Evolutionary conservation across 768 basidiomycete genomes (phyloP), one percentile per base, ranked within the genome.

Genomic region (Psilocybe cubensis): DNA sequence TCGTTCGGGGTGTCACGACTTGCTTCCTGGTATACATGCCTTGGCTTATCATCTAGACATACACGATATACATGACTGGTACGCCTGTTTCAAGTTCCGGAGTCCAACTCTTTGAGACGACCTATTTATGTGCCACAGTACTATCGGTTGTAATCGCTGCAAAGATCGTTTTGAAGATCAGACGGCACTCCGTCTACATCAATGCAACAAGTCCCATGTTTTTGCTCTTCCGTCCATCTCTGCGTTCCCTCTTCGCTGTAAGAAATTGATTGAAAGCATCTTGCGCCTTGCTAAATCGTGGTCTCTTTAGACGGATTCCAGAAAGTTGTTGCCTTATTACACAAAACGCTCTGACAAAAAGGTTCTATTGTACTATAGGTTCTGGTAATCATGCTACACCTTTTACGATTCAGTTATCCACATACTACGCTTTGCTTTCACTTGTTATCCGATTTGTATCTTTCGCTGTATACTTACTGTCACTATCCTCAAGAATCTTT

Each of bases 1-100:
- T 23, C 76, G 81, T 33, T 65, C 72, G 29, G 80, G 75, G 27
- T 85, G 84, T 64, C 63, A 64, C 12, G 76, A 83, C 67, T 70
- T 74, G 7, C 63, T 85, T 20, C 66, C 69, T 4, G 70, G 72
- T 49, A 72, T 76, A 52, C 75, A 75, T 59, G 77, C 79, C 18
- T 72, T 85, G 47, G 77, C 77, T 61, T 81, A 74, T 63, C 84
- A 84, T 62, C 67, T 84, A 20, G 82, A 85, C 60, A 81, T 85
- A 46, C 84, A 85, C 66, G 79, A 83, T 60, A 77, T 85, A 28
- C 72, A 76, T 28, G 79, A 82, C 52, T 61, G 69, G 77, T 78
- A 55, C 40, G 72, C 68, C n/a, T 55, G 10, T 25, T 54, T 35
- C n/a, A 17, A 50, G 43, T 24, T 7, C 40, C 55, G 27, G 31